A percentile compares a stretch with the other conserved stretches of the same genome.
Evolutionary conservation across 331 rosid species (phyloP).

Genomic region (Rosa hybrid): DNA sequence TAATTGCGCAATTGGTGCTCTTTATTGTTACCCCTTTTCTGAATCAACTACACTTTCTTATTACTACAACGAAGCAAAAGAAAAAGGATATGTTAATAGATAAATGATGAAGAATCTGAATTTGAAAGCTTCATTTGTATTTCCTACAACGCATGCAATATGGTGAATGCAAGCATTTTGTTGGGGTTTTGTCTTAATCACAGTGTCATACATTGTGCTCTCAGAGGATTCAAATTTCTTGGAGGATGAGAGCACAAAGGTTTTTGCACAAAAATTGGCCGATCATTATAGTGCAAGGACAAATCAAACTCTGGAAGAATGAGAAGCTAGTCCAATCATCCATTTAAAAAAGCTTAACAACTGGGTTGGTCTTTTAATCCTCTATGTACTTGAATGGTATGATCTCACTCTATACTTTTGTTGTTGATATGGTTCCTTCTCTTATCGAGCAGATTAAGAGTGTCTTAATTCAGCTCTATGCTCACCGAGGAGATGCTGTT

Average conservation of each 20-base stretch:
- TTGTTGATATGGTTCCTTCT: slow-evolving; percentile 8
- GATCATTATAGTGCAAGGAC: slow-evolving; percentile 98
- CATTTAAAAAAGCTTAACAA: slow-evolving; percentile 96
- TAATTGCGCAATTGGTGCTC: not conserved
- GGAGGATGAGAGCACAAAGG: slow-evolving; percentile 89
- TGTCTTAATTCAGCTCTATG: slow-evolving; percentile 90
- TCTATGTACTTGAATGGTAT: not conserved
- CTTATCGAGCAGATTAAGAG: slow-evolving; percentile 79
- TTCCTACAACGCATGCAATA: slow-evolving; percentile 11
- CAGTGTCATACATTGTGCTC: slow-evolving; percentile 21
- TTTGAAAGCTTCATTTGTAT: slow-evolving; percentile 2
- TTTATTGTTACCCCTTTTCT: not conserved
- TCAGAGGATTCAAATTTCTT: slow-evolving; percentile 67
- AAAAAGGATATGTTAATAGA: not conserved
- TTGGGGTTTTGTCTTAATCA: not conserved
- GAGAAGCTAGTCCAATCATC: slow-evolving; percentile 92
- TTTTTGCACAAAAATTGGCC: slow-evolving; percentile 84
- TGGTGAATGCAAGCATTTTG: not conserved
- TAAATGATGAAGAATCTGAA: slow-evolving; percentile 15
- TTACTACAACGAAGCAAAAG: not conserved
- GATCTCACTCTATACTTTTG: slow-evolving; percentile 15
- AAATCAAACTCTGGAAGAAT: slow-evolving; percentile 90
- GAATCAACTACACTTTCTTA: not conserved
- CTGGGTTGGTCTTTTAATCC: slow-evolving; percentile 54
- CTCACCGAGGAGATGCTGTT: slow-evolving; percentile 84